Conservation (phyloP, 2,329 filamentous ascomycete species). For the Calycina marina region DNA sequence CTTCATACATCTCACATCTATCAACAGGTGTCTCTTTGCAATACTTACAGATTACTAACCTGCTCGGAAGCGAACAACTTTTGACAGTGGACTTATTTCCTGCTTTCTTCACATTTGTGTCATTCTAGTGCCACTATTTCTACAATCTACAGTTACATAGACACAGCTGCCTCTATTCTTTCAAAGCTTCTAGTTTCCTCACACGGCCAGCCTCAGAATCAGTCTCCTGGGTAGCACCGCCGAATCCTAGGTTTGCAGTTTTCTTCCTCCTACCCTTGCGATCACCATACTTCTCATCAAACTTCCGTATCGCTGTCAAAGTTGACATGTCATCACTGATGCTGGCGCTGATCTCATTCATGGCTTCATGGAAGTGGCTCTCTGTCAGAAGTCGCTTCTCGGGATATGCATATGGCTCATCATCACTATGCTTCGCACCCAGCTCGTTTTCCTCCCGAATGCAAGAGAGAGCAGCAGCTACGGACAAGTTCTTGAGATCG, state of each 20-base stretch:
- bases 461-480: slow-evolving; percentile 65
- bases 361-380: slow-evolving; percentile 70
- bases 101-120: too few species aligned
- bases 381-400: slow-evolving; percentile 49
- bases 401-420: slow-evolving; percentile 39
- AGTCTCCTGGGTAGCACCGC: slow-evolving; percentile 19
- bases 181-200: slow-evolving; percentile 15
- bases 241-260: slow-evolving; percentile 43
- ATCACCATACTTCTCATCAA: slow-evolving; percentile 91
- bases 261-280: slow-evolving; percentile 51
- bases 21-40: too few species aligned
- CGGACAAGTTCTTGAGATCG: slow-evolving; percentile 70
- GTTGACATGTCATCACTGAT: slow-evolving; percentile 89
- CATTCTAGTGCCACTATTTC: too few species aligned
- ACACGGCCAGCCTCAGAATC: slow-evolving; percentile 21
- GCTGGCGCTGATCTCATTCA: slow-evolving; percentile 80
- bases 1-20: too few species aligned
- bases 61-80: too few species aligned
- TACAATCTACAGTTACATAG: too few species aligned
- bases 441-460: slow-evolving; percentile 56
- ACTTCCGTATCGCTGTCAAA: slow-evolving; percentile 76
- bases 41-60: too few species aligned
- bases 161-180: too few species aligned
- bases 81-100: too few species aligned
- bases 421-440: slow-evolving; percentile 25